Base-by-base conservation (phyloP, 306 rosid species). In the Vigna angularis region DNA sequence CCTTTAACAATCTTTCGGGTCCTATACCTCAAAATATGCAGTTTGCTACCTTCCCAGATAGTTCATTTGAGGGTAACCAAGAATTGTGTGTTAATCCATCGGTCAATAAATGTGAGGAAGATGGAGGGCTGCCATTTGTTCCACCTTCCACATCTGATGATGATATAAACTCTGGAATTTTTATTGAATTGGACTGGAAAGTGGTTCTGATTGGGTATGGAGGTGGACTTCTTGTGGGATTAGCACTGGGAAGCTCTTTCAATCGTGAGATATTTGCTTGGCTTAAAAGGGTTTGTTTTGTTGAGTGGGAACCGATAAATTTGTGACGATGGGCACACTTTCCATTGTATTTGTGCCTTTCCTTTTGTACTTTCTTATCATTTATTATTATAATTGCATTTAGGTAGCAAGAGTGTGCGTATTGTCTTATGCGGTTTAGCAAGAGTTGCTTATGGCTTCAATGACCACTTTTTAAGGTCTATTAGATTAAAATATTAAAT, bases 121-220 rank as follows among this genome's bases (percentile, higher is more conserved):
- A 53, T 50, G 16, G 16, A 15, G 18, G 18, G 66, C 15, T 40
- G 2, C 18, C 32, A 56, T 18, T 56, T 26, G 13, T 26, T 28
- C 28, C 66, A 11, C 44, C 53, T 47, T 36, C 64, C 2, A 7
- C 28, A 3, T 20, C 17, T 38, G 56, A 76, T 17, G 63, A 61
- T 28, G 70, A 69, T 32, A 17, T 66, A 48, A 62, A 48, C n/a
- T 40, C 45, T 1, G 11, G n/a, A 40, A 12, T 3, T 49, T 10
- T 24, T 3, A 18, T 57, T n/a, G 58, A 48, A 26, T 48, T 13
- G 7, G 14, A 48, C 44, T 48, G 59, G 63, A 48, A 9, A 62
- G 15, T 75, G 18, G 12, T 70, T 48, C 9, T 59, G 62, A 70
- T 78, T 2, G 83, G 83, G 3, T 79, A 62, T 38, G 83, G 36